A percentile compares a stretch with the other conserved stretches of the same genome.
phyloP scores from a whole-genome alignment of 768 basidiomycete genomes.

The Hericium alpestre region DNA sequence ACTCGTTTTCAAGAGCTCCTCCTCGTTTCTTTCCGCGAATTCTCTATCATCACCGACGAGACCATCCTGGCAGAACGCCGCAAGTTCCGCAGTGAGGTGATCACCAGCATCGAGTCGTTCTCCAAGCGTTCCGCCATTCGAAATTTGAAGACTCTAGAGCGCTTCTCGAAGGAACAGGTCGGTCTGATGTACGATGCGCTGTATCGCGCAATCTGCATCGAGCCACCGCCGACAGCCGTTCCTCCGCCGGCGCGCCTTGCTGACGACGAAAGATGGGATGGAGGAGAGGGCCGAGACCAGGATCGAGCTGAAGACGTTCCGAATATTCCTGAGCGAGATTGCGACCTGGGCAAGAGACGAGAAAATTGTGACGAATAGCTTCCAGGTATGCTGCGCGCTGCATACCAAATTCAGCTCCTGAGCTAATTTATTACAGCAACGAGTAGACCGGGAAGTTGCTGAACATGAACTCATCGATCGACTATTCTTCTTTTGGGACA shows the following conservation, averaged over 20 bases:
- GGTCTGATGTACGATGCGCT: slow-evolving; percentile 88
- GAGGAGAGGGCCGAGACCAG: slow-evolving; percentile 85
- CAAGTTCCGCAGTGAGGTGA: slow-evolving; percentile 79
- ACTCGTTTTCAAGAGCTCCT: slow-evolving; percentile 96
- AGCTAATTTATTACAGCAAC: slow-evolving; percentile 41
- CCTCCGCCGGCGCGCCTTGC: slow-evolving; percentile 39
- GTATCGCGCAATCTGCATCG: slow-evolving; percentile 73
- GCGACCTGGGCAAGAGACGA: slow-evolving; percentile 95
- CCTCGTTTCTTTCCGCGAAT: slow-evolving; percentile 95
- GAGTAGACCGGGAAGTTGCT: slow-evolving; percentile 80
- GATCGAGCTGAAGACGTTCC: slow-evolving; percentile 78
- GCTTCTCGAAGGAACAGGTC: slow-evolving; percentile 80
- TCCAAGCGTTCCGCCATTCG: slow-evolving; percentile 85
- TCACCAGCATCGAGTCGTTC: slow-evolving; percentile 88
- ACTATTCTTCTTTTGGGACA: slow-evolving; percentile 93
- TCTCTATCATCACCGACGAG: slow-evolving; percentile 92
- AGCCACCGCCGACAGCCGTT: slow-evolving; percentile 45
- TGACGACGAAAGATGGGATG: slow-evolving; percentile 41
- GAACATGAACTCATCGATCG: slow-evolving; percentile 95
- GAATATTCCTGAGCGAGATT: slow-evolving; percentile 81
- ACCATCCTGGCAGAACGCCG: slow-evolving; percentile 80
- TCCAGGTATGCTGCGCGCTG: slow-evolving; percentile 43
- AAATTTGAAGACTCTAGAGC: slow-evolving; percentile 68
- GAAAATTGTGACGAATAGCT: slow-evolving; percentile 84
- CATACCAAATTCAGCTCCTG: neutral